A percentile compares a stretch with the other conserved stretches of the same genome.
phyloP scores from a whole-genome alignment of 1,284 basidiomycete species.

The Leccinum griseonigrum region DNA sequence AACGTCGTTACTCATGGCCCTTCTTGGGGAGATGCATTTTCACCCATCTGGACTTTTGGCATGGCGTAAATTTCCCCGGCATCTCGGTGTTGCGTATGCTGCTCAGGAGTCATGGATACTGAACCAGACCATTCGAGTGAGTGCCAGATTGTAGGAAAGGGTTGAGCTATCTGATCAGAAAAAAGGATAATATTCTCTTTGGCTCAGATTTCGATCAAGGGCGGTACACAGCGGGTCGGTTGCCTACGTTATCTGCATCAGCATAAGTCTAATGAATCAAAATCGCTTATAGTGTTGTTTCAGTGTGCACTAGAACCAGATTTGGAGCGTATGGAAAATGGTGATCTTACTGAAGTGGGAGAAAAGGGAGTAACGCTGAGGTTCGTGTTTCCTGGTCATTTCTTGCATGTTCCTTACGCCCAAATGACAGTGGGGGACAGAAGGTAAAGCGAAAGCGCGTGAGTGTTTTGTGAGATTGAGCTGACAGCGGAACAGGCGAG shows the following conservation, averaged over 20 bases:
- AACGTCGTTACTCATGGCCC: conserved; percentile 52
- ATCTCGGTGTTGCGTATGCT: conserved; percentile 58
- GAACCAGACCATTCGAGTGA: conserved; percentile 45
- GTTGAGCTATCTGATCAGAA: conserved; percentile 1
- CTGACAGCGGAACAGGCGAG: conserved; percentile 27
- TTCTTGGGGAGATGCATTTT: conserved; percentile 41
- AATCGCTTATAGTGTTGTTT: conserved; percentile 40
- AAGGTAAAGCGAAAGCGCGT: conserved; percentile 4
- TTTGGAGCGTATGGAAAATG: conserved; percentile 54
- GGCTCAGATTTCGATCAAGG: conserved; percentile 8
- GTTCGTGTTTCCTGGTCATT: conserved; percentile 2
- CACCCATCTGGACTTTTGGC: conserved; percentile 24
- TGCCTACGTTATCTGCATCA: not conserved
- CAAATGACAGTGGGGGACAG: conserved; percentile 7
- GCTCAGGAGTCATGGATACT: conserved; percentile 67
- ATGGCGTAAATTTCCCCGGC: conserved; percentile 53
- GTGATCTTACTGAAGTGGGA: conserved; percentile 42
- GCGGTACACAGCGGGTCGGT: conserved; percentile 9
- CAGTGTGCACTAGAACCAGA: conserved; percentile 61
- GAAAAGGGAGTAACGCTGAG: conserved; percentile 32
- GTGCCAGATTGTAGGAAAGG: conserved; percentile 23
- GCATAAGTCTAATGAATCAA: not conserved
- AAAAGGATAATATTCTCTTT: conserved; percentile 13
- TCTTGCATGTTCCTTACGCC: not conserved
- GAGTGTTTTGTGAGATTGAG: not conserved